Conservation (phyloP, 352 stramenopile genomes). For the Pilasporangium apinafurcum region DNA sequence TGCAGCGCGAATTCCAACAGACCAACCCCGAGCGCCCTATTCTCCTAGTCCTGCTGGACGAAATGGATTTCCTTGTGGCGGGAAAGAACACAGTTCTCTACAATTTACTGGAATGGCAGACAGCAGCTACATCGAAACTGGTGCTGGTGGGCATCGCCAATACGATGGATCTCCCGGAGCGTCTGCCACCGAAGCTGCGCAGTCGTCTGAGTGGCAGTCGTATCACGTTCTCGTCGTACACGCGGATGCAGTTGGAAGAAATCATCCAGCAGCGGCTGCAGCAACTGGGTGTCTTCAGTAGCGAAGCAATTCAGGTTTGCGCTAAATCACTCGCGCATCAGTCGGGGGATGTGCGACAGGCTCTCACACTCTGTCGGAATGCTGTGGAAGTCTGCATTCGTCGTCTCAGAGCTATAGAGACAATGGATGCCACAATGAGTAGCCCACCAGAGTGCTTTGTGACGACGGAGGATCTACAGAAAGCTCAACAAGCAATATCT, state of each 20-base stretch:
- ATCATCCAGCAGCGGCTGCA: constrained; percentile 53
- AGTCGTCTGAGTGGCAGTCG: constrained; percentile 56
- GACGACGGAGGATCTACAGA: constrained; percentile 48
- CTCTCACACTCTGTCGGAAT: constrained; percentile 61
- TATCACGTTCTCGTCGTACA: constrained; percentile 71
- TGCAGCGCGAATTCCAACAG: constrained; percentile 42
- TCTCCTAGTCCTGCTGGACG: constrained; percentile 56
- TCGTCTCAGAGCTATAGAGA: constrained; percentile 10
- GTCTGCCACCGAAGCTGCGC: constrained; percentile 59
- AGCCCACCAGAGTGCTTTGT: constrained; percentile 32
- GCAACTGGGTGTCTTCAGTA: constrained; percentile 50
- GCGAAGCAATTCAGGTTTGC: constrained; percentile 55
- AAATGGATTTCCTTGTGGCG: constrained; percentile 76
- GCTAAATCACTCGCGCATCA: constrained; percentile 61
- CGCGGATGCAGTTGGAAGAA: constrained; percentile 41
- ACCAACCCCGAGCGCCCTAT: constrained; percentile 32
- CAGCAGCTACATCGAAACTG: constrained; percentile 45
- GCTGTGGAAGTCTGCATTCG: constrained; percentile 48
- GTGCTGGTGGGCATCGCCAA: constrained; percentile 73
- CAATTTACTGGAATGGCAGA: constrained; percentile 76
- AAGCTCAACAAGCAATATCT: constrained; percentile 39
- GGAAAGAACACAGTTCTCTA: constrained; percentile 75
- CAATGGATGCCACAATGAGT: not conserved
- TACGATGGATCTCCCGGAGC: constrained; percentile 74
- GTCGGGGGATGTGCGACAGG: constrained; percentile 59